Evolutionary conservation across 78 protist species (phyloP).

Genomic region (Tieghemostelium lacteum): DNA sequence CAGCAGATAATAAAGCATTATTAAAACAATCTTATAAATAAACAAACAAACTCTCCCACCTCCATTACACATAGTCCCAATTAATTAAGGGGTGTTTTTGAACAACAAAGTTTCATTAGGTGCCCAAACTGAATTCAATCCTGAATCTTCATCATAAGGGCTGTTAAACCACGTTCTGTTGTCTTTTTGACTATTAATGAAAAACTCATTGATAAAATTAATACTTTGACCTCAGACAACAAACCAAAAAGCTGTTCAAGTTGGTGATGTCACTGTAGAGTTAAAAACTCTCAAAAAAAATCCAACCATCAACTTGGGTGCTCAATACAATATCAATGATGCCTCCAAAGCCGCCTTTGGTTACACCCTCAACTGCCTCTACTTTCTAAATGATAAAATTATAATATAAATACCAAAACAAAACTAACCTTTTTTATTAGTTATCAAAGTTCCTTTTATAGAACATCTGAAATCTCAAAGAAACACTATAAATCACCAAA

Average conservation of each 20-base stretch:
- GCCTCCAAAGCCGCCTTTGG: conserved; percentile 9
- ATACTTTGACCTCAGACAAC: conserved; percentile 21
- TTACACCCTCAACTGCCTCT: conserved; percentile 14
- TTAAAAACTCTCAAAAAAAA: conserved; percentile 4
- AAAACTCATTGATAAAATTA: not conserved
- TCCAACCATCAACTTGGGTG: conserved; percentile 53
- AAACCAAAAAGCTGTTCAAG: not conserved
- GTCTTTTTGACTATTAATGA: not conserved
- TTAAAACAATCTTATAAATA: no score
- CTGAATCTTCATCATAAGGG: not conserved
- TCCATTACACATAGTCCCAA: no score
- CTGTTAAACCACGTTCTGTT: conserved; percentile 12
- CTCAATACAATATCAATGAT: conserved; percentile 26
- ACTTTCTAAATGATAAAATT: no score
- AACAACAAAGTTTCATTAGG: conserved; percentile 22
- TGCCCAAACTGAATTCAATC: conserved; percentile 22
- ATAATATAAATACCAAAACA: no score
- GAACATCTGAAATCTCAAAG: no score
- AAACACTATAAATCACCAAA: no score
- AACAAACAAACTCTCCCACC: no score
- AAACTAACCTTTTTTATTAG: no score
- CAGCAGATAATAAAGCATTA: no score
- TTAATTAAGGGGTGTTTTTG: no score
- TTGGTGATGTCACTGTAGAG: conserved; percentile 54
- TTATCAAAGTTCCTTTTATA: no score